phyloP scores from a whole-genome alignment of 192 early-diverging fungal genomes.

The Gryganskiella cystojenkinii region DNA sequence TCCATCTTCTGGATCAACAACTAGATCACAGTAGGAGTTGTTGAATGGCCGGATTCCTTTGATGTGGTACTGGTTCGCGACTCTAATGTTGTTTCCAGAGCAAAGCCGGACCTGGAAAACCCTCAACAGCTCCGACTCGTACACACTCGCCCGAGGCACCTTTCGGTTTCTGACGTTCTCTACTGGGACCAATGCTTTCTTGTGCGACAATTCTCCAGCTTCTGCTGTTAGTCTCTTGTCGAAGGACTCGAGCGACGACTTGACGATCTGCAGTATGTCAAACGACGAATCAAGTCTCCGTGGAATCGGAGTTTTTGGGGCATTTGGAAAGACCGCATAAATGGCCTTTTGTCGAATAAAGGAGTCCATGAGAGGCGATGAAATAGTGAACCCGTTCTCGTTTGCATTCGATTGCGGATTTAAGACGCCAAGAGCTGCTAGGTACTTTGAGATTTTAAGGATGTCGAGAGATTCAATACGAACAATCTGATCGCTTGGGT shows the following conservation, averaged over 20 bases:
- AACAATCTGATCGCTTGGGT: background rate
- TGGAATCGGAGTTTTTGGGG: slow-evolving; percentile 3
- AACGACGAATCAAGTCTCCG: slow-evolving; percentile 5
- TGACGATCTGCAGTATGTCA: slow-evolving; percentile 24
- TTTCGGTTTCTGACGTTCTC: background rate
- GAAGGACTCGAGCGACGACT: slow-evolving; percentile 21
- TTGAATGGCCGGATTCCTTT: no score
- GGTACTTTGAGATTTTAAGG: background rate
- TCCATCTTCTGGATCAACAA: background rate
- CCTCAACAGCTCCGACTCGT: slow-evolving; percentile 32
- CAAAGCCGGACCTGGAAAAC: slow-evolving; percentile 27
- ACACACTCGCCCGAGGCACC: slow-evolving; percentile 38
- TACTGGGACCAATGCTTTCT: slow-evolving; percentile 12
- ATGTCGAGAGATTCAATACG: background rate
- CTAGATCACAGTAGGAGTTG: slow-evolving; percentile 10
- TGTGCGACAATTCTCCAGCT: slow-evolving; percentile 13
- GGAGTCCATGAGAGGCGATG: slow-evolving; percentile 32
- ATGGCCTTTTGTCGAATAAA: slow-evolving; percentile 24
- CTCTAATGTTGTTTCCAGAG: background rate
- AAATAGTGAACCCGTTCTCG: slow-evolving; percentile 8
- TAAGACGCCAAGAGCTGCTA: slow-evolving; percentile 22
- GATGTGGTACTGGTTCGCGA: slow-evolving; percentile 29
- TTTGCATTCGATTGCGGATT: background rate
- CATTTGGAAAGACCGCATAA: background rate
- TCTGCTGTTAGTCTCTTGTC: slow-evolving; percentile 20